Percentiles rank a stretch among this genome's conserved stretches.
Conservation (phyloP, 2,329 filamentous ascomycete species). For the Parastagonospora nodorum region DNA sequence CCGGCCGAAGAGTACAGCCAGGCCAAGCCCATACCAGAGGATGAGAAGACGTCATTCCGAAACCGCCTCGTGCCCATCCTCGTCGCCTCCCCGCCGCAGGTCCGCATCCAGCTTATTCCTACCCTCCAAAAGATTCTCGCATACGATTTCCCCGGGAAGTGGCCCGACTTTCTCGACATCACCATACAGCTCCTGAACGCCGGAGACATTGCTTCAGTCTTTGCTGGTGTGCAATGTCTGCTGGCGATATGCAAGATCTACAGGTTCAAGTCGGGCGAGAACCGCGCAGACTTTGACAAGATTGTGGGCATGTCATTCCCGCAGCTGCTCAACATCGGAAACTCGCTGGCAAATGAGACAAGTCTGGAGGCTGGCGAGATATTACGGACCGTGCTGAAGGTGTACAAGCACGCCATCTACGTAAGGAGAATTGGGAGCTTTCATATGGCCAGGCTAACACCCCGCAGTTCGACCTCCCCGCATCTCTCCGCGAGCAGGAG, state of each 20-base stretch:
- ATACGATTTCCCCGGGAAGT: constrained; percentile 91
- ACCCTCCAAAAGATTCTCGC: constrained; percentile 95
- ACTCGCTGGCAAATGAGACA: constrained; percentile 85
- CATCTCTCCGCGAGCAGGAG: constrained; percentile 76
- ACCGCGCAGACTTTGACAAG: constrained; percentile 85
- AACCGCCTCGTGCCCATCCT: constrained; percentile 88
- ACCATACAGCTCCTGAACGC: constrained; percentile 87
- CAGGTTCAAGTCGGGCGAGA: constrained; percentile 86
- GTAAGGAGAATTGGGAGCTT: constrained; percentile 57
- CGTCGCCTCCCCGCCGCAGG: constrained; percentile 75
- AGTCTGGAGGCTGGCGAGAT: constrained; percentile 96
- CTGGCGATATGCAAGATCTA: constrained; percentile 95
- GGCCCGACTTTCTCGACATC: constrained; percentile 93
- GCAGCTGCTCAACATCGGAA: constrained; percentile 82
- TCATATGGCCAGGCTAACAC: constrained; percentile 31
- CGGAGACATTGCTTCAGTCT: constrained; percentile 83
- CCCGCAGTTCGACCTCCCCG: constrained; percentile 79
- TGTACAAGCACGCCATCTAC: constrained; percentile 98
- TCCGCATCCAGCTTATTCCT: constrained; percentile 91
- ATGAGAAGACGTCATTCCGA: constrained; percentile 85
- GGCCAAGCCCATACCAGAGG: constrained; percentile 79
- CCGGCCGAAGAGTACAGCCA: constrained; percentile 74
- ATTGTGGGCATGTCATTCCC: constrained; percentile 93
- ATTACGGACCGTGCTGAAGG: constrained; percentile 91
- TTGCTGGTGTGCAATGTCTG: constrained; percentile 91